Evolutionary conservation across 108 stramenopile genomes (phyloP).

Genomic region (Skeletonema potamos): DNA sequence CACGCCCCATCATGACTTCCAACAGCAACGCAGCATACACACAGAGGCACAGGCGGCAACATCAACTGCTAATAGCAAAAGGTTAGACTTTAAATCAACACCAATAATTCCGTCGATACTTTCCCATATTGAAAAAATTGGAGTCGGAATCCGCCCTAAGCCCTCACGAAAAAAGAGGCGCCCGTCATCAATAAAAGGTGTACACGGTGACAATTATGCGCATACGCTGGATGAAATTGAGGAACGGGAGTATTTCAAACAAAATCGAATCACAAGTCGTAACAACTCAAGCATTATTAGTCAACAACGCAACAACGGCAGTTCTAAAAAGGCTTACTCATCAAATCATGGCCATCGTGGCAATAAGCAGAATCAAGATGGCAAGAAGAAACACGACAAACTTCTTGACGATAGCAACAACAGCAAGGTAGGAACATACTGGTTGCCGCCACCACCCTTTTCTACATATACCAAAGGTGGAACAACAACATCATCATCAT

Average conservation of each 20-base stretch:
- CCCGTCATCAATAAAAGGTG: background rate
- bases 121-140: constrained; percentile 60
- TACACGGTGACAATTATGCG: background rate
- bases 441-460: constrained; percentile 55
- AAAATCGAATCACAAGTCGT: background rate
- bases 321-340: background rate
- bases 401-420: background rate
- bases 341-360: constrained; percentile 7
- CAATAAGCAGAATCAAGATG: background rate
- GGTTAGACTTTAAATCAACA: constrained; percentile 29
- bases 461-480: constrained; percentile 18
- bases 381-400: background rate
- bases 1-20: background rate
- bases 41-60: background rate
- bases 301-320: background rate
- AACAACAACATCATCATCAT: background rate
- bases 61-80: background rate
- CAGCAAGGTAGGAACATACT: constrained; percentile 7
- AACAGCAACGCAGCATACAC: background rate
- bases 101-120: constrained; percentile 64
- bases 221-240: constrained; percentile 33
- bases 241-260: constrained; percentile 30
- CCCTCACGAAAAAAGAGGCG: constrained; percentile 13
- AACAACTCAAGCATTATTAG: background rate
- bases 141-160: constrained; percentile 54